Conservation (phyloP, 768 basidiomycete genomes). For the Boletus pseudopeckii region DNA sequence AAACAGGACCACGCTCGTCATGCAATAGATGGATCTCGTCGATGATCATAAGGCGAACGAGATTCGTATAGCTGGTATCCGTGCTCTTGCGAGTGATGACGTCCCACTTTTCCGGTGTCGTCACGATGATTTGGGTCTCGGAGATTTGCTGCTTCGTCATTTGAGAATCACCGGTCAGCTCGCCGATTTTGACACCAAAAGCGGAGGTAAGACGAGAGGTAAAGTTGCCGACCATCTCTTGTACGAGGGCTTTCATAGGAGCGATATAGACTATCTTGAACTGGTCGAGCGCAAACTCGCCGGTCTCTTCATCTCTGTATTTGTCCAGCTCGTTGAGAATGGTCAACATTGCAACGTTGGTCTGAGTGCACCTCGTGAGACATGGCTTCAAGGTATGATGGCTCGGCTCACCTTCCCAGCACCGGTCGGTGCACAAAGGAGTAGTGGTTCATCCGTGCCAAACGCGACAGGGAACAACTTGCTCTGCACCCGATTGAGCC, state of each 20-base stretch:
- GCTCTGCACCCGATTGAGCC: slow-evolving; percentile 89
- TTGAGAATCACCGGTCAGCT: slow-evolving; percentile 95
- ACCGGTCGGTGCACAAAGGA: slow-evolving; percentile 97
- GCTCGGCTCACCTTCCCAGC: slow-evolving; percentile 83
- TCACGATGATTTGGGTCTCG: slow-evolving; percentile 97
- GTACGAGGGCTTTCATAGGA: slow-evolving; percentile 98
- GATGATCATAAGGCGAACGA: slow-evolving; percentile 94
- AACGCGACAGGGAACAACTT: slow-evolving; percentile 92
- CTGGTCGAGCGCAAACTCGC: slow-evolving; percentile 75
- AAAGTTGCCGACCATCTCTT: slow-evolving; percentile 98
- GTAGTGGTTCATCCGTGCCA: slow-evolving; percentile 88
- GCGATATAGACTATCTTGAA: slow-evolving; percentile 99
- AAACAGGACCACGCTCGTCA: slow-evolving; percentile 95
- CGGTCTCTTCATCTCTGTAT: slow-evolving; percentile 78
- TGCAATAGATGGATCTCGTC: slow-evolving; percentile 98
- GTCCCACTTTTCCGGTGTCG: slow-evolving; percentile 99
- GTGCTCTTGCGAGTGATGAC: slow-evolving; percentile 98
- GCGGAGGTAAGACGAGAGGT: slow-evolving; percentile 57
- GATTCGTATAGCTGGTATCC: slow-evolving; percentile 94
- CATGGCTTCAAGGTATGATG: neutral
- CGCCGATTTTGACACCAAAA: slow-evolving; percentile 83
- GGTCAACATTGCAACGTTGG: slow-evolving; percentile 95
- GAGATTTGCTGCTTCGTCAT: slow-evolving; percentile 97
- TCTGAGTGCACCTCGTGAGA: slow-evolving; percentile 46
- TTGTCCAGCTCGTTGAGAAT: slow-evolving; percentile 90